These are phyloP conservation scores for Fusarium decemcellulare DNA, from an alignment of 2,329 filamentous ascomycete species.

Conservation along the genomic window DNA sequence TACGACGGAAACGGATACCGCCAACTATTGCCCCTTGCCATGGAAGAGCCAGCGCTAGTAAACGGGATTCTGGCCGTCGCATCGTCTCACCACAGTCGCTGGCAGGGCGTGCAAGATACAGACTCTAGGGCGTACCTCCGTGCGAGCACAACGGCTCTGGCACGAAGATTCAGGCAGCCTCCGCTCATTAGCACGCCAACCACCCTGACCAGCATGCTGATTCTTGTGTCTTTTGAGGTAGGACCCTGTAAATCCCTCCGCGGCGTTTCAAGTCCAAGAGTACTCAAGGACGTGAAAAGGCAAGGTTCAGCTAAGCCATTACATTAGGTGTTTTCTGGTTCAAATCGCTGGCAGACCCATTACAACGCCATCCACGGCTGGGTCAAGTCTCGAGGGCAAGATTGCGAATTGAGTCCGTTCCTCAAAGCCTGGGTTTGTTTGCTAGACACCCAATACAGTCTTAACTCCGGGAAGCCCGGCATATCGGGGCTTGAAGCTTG, in stretches of 20 bases:
- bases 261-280: too few species aligned
- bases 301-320: background rate
- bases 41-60: slow-evolving; percentile 4
- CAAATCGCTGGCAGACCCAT: slow-evolving; percentile 22
- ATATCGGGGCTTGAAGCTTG: slow-evolving; percentile 19
- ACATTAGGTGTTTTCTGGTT: slow-evolving; percentile 19
- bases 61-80: slow-evolving; percentile 3
- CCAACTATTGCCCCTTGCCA: slow-evolving; percentile 7
- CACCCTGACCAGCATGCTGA: slow-evolving; percentile 17
- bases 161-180: slow-evolving; percentile 5
- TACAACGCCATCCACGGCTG: slow-evolving; percentile 24
- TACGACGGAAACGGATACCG: slow-evolving; percentile 12
- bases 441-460: slow-evolving; percentile 18
- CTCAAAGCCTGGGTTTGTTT: slow-evolving; percentile 29
- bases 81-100: slow-evolving; percentile 25
- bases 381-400: slow-evolving; percentile 15
- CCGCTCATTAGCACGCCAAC: slow-evolving; percentile 7
- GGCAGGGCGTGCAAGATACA: slow-evolving; percentile 14
- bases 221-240: slow-evolving; percentile 27
- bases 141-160: slow-evolving; percentile 3
- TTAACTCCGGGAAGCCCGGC: slow-evolving; percentile 12
- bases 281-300: too few species aligned
- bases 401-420: slow-evolving; percentile 16
- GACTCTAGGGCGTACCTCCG: slow-evolving; percentile 14
- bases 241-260: too few species aligned